phyloP scores from a whole-genome alignment of 371 early-diverging fungal species.

The Mucor racemosus region DNA sequence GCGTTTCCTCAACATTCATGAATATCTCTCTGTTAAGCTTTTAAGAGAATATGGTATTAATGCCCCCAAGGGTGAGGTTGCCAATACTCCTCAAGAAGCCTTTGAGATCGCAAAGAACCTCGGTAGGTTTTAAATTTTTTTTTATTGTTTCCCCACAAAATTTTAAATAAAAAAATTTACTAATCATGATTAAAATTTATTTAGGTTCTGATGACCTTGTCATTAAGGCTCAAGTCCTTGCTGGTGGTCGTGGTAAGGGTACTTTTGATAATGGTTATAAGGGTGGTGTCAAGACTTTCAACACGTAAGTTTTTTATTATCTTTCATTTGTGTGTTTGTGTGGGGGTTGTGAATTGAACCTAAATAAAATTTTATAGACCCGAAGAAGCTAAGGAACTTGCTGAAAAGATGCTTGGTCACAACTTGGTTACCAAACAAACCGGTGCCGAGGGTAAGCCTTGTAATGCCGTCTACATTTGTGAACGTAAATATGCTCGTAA shows the following conservation, averaged over 20 bases:
- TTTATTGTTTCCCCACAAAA: slow-evolving; percentile 9
- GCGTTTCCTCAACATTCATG: slow-evolving; percentile 96
- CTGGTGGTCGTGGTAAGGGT: slow-evolving; percentile 99
- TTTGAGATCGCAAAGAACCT: slow-evolving; percentile 83
- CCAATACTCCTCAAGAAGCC: slow-evolving; percentile 89
- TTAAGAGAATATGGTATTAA: slow-evolving; percentile 92
- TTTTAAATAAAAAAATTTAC: slow-evolving; percentile 7
- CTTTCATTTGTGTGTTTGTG: slow-evolving; percentile 7
- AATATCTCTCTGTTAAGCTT: slow-evolving; percentile 93
- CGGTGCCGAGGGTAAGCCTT: slow-evolving; percentile 92
- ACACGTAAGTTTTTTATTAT: slow-evolving; percentile 70
- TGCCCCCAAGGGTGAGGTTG: slow-evolving; percentile 89
- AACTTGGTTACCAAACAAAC: slow-evolving; percentile 98
- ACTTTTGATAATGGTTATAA: slow-evolving; percentile 92
- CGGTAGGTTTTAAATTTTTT: slow-evolving; percentile 48
- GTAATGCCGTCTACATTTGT: slow-evolving; percentile 93
- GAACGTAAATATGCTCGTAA: slow-evolving; percentile 95
- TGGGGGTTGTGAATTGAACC: background rate
- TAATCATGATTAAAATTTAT: background rate
- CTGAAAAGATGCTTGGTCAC: slow-evolving; percentile 96
- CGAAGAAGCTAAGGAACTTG: slow-evolving; percentile 85
- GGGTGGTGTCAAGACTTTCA: slow-evolving; percentile 95
- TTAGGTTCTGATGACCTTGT: slow-evolving; percentile 86
- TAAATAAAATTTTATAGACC: slow-evolving; percentile 59
- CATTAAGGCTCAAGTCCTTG: slow-evolving; percentile 98